Conservation (phyloP, 305 asterid genomes). For the Striga hermonthica region DNA sequence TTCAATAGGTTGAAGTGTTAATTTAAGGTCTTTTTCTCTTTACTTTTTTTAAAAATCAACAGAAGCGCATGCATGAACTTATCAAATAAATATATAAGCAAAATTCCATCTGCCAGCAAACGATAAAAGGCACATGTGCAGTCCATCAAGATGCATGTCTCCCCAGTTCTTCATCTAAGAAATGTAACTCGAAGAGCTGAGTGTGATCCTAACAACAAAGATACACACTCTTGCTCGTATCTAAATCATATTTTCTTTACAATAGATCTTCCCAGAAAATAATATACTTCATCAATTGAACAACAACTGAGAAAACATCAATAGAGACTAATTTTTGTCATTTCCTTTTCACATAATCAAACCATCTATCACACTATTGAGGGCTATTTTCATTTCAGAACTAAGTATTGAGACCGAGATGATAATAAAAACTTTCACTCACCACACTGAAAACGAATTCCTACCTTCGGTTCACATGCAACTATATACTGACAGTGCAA, state of each 20-base stretch:
- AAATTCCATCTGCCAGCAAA: slow-evolving; percentile 17
- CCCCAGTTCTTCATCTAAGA: slow-evolving; percentile 19
- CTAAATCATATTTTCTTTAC: slow-evolving; percentile 17
- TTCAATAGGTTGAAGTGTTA: slow-evolving; percentile 18
- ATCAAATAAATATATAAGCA: neutral
- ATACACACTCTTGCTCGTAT: slow-evolving; percentile 11
- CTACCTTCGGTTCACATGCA: slow-evolving; percentile 98
- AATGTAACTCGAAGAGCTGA: slow-evolving; percentile 16
- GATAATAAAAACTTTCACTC: slow-evolving; percentile 16
- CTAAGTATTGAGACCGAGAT: slow-evolving; percentile 12
- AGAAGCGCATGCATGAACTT: neutral
- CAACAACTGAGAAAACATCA: too few species aligned
- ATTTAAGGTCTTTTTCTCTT: slow-evolving; percentile 14
- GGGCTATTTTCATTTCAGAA: slow-evolving; percentile 22
- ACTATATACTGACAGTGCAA: slow-evolving; percentile 92
- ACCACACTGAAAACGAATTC: slow-evolving; percentile 24
- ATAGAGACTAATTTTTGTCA: slow-evolving; percentile 1
- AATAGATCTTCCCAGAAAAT: slow-evolving; percentile 24
- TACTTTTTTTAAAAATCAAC: slow-evolving; percentile 7
- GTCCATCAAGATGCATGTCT: slow-evolving; percentile 12
- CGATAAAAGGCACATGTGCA: slow-evolving; percentile 11
- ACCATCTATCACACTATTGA: neutral
- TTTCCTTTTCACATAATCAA: neutral
- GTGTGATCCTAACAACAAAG: slow-evolving; percentile 4
- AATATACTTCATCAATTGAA: slow-evolving; percentile 6